These are phyloP conservation scores for Suillus weaverae DNA, from an alignment of 768 basidiomycete species.

Conservation along the genomic window DNA sequence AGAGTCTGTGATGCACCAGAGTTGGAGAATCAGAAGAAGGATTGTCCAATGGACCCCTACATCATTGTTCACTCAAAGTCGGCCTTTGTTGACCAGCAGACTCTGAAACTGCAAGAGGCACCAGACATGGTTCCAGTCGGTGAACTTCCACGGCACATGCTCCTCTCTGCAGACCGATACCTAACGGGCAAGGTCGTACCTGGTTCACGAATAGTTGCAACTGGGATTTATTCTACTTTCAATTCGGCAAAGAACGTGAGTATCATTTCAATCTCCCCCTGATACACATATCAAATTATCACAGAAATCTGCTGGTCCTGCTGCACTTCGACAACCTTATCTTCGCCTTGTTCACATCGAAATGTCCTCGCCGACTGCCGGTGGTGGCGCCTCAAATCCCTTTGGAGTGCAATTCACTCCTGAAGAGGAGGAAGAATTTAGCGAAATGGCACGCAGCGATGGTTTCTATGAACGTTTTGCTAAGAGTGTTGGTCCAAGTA, in stretches of 20 bases:
- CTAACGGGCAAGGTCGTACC: conserved; percentile 93
- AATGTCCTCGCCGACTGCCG: conserved; percentile 74
- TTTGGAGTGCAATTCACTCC: conserved; percentile 89
- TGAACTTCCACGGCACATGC: conserved; percentile 94
- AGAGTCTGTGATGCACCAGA: conserved; percentile 83
- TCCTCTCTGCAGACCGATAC: conserved; percentile 87
- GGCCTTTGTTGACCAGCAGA: conserved; percentile 93
- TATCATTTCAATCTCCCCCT: conserved; percentile 10
- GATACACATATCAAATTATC: neutral
- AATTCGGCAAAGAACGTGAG: conserved; percentile 82
- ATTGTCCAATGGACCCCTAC: conserved; percentile 96
- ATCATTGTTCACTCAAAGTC: conserved; percentile 94
- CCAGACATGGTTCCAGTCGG: conserved; percentile 99
- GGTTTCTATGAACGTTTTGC: conserved; percentile 93
- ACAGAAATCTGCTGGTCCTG: conserved; percentile 79
- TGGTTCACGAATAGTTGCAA: conserved; percentile 92
- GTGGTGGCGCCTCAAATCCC: conserved; percentile 73
- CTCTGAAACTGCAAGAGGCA: conserved; percentile 95
- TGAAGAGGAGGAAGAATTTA: conserved; percentile 97
- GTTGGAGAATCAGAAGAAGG: conserved; percentile 83
- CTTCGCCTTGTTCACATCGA: conserved; percentile 92
- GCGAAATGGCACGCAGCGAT: conserved; percentile 84
- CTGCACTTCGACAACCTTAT: conserved; percentile 92
- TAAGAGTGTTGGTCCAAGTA: conserved; percentile 93
- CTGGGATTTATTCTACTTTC: conserved; percentile 97